phyloP scores from a whole-genome alignment of 176 grass and related monocot genomes.

The Otatea glauca region DNA sequence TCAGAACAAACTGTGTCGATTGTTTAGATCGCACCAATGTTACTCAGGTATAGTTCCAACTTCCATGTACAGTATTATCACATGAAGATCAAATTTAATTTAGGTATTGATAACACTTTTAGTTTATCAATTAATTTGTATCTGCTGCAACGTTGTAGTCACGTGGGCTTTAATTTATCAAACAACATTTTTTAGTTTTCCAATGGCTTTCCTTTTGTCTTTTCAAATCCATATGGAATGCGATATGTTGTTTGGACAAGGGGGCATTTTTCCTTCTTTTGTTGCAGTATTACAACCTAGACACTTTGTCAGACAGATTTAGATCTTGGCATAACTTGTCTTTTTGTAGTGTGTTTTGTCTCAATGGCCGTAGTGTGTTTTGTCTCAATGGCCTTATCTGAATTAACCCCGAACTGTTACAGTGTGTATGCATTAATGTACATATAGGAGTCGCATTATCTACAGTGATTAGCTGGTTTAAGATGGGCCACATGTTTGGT shows the following conservation, averaged over 20 bases:
- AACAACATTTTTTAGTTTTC: constrained; percentile 2
- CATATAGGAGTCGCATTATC: neutral
- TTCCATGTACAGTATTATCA: constrained; percentile 3
- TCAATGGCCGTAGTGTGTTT: too few species aligned
- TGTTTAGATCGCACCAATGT: constrained; percentile 99
- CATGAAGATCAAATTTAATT: constrained; percentile 20
- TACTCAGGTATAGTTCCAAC: constrained; percentile 70
- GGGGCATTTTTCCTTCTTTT: neutral
- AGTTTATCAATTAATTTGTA: constrained; percentile 13
- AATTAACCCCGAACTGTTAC: constrained; percentile 26
- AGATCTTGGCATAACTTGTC: neutral
- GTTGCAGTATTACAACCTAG: constrained; percentile 2
- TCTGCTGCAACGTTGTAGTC: neutral
- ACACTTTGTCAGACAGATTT: neutral
- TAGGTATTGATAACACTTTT: constrained; percentile 1
- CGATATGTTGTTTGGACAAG: constrained; percentile 9
- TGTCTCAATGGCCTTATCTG: neutral
- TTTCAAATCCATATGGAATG: neutral
- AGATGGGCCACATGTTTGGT: neutral
- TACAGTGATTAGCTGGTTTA: constrained; percentile 25
- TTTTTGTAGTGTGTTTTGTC: neutral
- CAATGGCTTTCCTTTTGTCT: neutral
- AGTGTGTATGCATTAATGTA: constrained; percentile 18
- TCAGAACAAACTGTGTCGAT: constrained; percentile 96
- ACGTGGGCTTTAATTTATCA: neutral